These are phyloP conservation scores for Geotrichum europaeum DNA, from an alignment of 1,139 yeast genomes.

Conservation along the genomic window DNA sequence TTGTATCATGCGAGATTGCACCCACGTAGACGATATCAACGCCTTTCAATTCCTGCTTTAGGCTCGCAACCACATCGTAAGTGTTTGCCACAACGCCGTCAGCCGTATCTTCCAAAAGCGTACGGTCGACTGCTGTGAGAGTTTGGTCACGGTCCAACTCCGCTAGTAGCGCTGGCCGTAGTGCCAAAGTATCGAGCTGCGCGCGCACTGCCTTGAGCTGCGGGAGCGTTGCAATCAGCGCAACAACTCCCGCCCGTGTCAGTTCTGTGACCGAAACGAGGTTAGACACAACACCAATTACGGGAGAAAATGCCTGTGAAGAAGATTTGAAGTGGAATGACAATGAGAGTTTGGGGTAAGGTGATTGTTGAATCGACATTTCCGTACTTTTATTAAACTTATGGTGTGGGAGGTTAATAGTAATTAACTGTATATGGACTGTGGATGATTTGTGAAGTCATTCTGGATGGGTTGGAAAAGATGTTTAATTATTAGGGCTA, in stretches of 20 bases:
- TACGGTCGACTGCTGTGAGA: not conserved
- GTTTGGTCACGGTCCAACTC: not conserved
- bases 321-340: not conserved
- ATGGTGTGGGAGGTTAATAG: not conserved
- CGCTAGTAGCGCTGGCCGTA: slow-evolving; percentile 8
- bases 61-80: slow-evolving; percentile 2
- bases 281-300: slow-evolving; percentile 8
- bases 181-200: not conserved
- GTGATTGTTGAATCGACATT: not conserved
- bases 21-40: slow-evolving; percentile 6
- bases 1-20: not conserved
- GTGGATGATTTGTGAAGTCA: not conserved
- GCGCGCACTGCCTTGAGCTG: not conserved
- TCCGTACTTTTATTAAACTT: not conserved
- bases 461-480: not conserved
- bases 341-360: not conserved
- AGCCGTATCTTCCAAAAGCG: slow-evolving; percentile 1
- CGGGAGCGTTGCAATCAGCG: slow-evolving; percentile 1
- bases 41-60: not conserved
- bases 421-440: not conserved
- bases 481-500: too few species aligned
- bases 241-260: slow-evolving; percentile 8
- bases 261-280: not conserved
- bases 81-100: slow-evolving; percentile 11
- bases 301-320: not conserved